phyloP scores from a whole-genome alignment of 2,329 filamentous ascomycete species.

The Pseudogymnoascus sp. region DNA sequence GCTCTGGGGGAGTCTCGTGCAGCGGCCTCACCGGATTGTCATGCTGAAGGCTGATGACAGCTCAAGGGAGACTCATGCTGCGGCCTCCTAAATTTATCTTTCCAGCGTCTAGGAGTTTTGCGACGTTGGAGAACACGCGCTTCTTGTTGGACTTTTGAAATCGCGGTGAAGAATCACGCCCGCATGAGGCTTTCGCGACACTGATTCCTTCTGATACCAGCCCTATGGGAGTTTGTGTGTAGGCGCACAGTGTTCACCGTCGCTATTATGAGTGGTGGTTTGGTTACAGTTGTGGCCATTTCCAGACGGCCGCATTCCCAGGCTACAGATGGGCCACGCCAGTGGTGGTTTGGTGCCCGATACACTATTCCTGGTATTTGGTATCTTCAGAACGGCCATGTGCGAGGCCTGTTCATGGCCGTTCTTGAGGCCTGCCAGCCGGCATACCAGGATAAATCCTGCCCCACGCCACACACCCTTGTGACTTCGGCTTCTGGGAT shows the following conservation, averaged over 20 bases:
- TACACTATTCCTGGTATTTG: not conserved
- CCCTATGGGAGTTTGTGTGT: slow-evolving; percentile 1
- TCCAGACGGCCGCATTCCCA: not conserved
- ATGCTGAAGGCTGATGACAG: not conserved
- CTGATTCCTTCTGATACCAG: not conserved
- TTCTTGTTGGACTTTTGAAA: slow-evolving; percentile 3
- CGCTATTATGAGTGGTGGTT: not conserved
- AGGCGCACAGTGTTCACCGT: not conserved
- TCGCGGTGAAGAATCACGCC: not conserved
- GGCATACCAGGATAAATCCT: slow-evolving; percentile 2
- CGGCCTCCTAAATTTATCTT: slow-evolving; percentile 8
- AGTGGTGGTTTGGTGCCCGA: not conserved
- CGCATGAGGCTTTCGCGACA: not conserved
- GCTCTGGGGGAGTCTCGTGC: no score
- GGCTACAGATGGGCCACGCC: not conserved
- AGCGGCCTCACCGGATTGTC: no score
- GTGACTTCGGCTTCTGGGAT: not conserved
- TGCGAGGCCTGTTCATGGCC: not conserved
- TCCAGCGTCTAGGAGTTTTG: not conserved
- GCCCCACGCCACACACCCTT: not conserved
- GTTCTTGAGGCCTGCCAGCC: not conserved
- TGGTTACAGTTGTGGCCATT: not conserved
- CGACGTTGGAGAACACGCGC: not conserved
- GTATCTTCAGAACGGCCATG: not conserved
- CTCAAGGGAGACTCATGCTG: not conserved